phyloP scores from a whole-genome alignment of 169 alveolate genomes.

The Cryptosporidium xiaoi region DNA sequence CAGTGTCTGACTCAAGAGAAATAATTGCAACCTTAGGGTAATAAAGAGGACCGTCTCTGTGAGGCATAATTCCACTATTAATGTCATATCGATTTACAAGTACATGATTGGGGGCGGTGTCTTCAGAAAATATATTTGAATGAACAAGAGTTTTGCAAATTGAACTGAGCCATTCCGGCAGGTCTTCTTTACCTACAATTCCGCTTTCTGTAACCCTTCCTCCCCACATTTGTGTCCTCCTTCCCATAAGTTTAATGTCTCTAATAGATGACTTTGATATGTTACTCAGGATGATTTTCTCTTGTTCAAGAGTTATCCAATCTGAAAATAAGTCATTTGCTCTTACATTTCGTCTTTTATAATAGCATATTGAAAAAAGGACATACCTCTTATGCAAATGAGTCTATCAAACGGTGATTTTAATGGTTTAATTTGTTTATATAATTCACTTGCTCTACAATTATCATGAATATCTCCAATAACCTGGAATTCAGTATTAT shows the following conservation, averaged over 20 bases:
- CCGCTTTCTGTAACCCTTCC: conserved; percentile 43
- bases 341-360: neutral
- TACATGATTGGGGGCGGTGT: conserved; percentile 75
- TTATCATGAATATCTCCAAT: conserved; percentile 3
- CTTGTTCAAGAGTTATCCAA: conserved; percentile 62
- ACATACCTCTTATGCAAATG: conserved; percentile 37
- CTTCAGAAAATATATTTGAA: conserved; percentile 11
- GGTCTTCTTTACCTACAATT: conserved; percentile 26
- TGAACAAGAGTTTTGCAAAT: conserved; percentile 36
- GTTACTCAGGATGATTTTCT: conserved; percentile 14
- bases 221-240: conserved; percentile 66
- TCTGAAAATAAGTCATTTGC: conserved; percentile 13
- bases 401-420: conserved; percentile 10
- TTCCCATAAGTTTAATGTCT: conserved; percentile 36
- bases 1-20: conserved; percentile 73
- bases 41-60: conserved; percentile 81
- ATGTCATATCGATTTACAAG: conserved; percentile 76
- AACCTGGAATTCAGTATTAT: neutral
- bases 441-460: neutral
- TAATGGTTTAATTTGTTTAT: neutral
- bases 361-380: neutral
- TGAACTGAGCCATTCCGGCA: conserved; percentile 51
- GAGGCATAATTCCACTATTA: conserved; percentile 81
- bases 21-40: conserved; percentile 77
- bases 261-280: conserved; percentile 19